A percentile compares a stretch with the other conserved stretches of the same genome.
These are phyloP conservation scores for Mycena vitilis DNA, from an alignment of 768 basidiomycete genomes.

Conservation along the genomic window DNA sequence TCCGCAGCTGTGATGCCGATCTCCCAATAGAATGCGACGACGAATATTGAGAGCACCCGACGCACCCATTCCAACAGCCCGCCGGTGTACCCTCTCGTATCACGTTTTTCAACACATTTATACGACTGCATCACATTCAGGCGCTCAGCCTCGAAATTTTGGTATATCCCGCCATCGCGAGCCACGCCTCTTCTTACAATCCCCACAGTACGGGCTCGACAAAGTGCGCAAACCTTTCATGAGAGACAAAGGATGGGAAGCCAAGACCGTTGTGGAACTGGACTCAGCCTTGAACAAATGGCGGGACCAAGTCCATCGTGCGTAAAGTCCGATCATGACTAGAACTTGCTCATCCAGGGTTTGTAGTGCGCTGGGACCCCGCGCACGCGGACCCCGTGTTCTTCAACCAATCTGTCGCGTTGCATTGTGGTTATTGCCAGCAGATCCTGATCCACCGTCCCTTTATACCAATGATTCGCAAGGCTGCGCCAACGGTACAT, in stretches of 20 bases:
- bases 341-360: constrained; percentile 46
- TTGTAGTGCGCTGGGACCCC: constrained; percentile 61
- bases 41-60: constrained; percentile 73
- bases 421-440: constrained; percentile 59
- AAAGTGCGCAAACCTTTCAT: constrained; percentile 64
- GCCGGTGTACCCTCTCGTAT: constrained; percentile 62
- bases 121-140: constrained; percentile 70
- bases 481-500: constrained; percentile 42
- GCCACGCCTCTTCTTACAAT: too few species aligned
- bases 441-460: constrained; percentile 85
- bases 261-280: constrained; percentile 74
- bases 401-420: constrained; percentile 67
- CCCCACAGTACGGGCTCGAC: constrained; percentile 71
- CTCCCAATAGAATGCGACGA: constrained; percentile 70
- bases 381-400: constrained; percentile 50
- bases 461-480: constrained; percentile 77
- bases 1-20: constrained; percentile 74
- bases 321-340: constrained; percentile 53
- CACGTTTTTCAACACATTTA: constrained; percentile 63
- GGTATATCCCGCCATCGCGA: constrained; percentile 42
- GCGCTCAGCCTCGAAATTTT: constrained; percentile 69
- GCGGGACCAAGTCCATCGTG: constrained; percentile 52
- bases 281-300: constrained; percentile 83
- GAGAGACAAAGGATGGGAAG: constrained; percentile 65
- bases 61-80: constrained; percentile 74